phyloP scores from a whole-genome alignment of 129 eudicot genomes.

The Cynara cardunculus region DNA sequence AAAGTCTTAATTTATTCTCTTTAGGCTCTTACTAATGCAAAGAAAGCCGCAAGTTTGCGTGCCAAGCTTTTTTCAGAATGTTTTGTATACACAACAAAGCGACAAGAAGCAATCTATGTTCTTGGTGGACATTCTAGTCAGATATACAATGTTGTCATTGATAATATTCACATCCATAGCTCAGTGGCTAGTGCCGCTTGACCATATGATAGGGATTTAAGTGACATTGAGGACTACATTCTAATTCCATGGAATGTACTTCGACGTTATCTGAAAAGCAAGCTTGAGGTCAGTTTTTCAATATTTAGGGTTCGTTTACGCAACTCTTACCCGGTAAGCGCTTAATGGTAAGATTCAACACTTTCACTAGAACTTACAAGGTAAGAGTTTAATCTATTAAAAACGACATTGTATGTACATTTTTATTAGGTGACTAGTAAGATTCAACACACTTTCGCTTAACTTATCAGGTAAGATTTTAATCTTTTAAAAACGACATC shows the following conservation, averaged over 20 bases:
- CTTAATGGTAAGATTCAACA: no score
- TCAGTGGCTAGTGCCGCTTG: slow-evolving; percentile 32
- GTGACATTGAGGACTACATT: slow-evolving; percentile 30
- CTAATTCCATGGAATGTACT: slow-evolving; percentile 82
- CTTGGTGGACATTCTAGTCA: slow-evolving; percentile 31
- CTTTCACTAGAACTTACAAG: no score
- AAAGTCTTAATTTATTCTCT: not conserved
- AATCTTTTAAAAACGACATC: no score
- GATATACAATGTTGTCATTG: slow-evolving; percentile 30
- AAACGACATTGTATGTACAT: no score
- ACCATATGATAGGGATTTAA: slow-evolving; percentile 9
- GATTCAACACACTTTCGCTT: no score
- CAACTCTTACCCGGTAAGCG: no score
- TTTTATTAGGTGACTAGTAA: no score
- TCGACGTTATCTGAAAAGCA: slow-evolving; percentile 65
- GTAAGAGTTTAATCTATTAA: no score
- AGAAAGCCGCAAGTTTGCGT: slow-evolving; percentile 55
- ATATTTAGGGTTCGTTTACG: not conserved
- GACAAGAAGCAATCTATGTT: no score
- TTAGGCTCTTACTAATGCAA: slow-evolving; percentile 63
- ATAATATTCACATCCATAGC: slow-evolving; percentile 25
- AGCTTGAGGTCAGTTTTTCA: slow-evolving; percentile 42
- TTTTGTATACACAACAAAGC: slow-evolving; percentile 39
- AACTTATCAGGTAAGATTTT: no score
- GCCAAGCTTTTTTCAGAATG: slow-evolving; percentile 46